These are phyloP conservation scores for Ceratocystis huliohia DNA, from an alignment of 2,329 filamentous ascomycete species.

Conservation along the genomic window DNA sequence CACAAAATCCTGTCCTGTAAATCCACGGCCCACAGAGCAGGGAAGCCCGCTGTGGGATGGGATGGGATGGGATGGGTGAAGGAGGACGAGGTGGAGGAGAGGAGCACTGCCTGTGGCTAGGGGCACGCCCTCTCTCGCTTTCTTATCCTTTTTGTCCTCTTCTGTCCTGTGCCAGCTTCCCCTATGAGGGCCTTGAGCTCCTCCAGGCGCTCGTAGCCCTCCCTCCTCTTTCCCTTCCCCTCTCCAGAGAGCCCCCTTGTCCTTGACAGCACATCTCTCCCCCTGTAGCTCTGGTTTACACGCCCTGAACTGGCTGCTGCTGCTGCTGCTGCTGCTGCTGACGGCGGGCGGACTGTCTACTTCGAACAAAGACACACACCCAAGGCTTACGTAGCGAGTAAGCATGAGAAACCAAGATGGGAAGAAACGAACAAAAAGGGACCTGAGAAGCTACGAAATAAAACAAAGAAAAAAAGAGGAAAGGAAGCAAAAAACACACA, in stretches of 20 bases:
- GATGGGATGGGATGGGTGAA: background rate
- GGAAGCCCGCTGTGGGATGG: background rate
- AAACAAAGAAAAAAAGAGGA: background rate
- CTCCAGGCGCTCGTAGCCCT: background rate
- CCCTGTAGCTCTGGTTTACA: background rate
- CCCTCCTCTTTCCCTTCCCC: background rate
- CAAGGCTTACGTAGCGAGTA: background rate
- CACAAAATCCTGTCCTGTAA: constrained; percentile 4
- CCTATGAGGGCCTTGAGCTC: background rate
- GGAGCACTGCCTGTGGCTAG: constrained; percentile 2
- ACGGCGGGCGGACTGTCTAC: background rate
- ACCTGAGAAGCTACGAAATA: background rate
- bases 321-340: background rate
- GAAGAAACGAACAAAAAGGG: background rate
- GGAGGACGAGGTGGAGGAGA: background rate
- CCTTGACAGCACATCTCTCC: constrained; percentile 1
- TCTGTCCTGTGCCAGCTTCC: background rate
- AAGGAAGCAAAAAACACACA: background rate
- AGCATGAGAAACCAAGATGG: background rate
- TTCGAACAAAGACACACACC: background rate
- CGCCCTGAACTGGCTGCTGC: background rate
- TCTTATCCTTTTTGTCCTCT: background rate
- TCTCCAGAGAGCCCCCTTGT: background rate
- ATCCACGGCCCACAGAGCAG: background rate
- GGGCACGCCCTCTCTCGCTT: background rate